phyloP scores from a whole-genome alignment of 345 rosid species.

The Populus tremula region DNA sequence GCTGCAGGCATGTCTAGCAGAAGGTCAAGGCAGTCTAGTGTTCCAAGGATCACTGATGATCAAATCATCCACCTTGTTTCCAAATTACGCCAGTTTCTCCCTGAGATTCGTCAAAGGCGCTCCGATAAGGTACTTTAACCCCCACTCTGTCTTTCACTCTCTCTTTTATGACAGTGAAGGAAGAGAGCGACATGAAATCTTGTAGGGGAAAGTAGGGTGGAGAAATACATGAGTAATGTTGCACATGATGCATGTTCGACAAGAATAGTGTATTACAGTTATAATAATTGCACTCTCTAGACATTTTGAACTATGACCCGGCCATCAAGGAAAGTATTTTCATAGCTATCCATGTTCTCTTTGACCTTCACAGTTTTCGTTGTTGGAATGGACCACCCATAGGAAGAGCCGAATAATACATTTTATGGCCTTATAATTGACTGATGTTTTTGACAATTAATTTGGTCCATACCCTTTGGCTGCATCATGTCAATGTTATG shows the following conservation, averaged over 20 bases:
- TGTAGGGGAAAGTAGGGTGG: neutral
- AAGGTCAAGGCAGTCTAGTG: conserved; percentile 72
- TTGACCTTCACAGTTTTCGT: conserved; percentile 26
- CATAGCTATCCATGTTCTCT: conserved; percentile 4
- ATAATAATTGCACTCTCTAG: neutral
- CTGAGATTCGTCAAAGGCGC: conserved; percentile 81
- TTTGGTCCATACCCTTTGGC: neutral
- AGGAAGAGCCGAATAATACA: conserved; percentile 5
- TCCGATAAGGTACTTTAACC: conserved; percentile 60
- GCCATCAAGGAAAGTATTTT: conserved; percentile 26
- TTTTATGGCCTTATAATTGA: neutral
- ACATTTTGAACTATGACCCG: neutral
- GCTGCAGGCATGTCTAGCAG: conserved; percentile 63
- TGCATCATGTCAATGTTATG: neutral
- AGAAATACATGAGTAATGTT: neutral
- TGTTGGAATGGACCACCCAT: conserved; percentile 24
- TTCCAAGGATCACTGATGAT: conserved; percentile 80
- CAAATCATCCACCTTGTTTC: conserved; percentile 87
- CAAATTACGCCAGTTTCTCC: conserved; percentile 79
- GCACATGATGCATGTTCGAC: neutral
- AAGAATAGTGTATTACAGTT: conserved; percentile 6
- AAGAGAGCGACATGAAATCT: neutral
- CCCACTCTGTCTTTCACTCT: neutral
- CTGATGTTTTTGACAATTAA: neutral
- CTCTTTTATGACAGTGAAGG: neutral